Evolutionary conservation across 1,139 yeast species (phyloP).

Genomic region (Hyphopichia burtonii): DNA sequence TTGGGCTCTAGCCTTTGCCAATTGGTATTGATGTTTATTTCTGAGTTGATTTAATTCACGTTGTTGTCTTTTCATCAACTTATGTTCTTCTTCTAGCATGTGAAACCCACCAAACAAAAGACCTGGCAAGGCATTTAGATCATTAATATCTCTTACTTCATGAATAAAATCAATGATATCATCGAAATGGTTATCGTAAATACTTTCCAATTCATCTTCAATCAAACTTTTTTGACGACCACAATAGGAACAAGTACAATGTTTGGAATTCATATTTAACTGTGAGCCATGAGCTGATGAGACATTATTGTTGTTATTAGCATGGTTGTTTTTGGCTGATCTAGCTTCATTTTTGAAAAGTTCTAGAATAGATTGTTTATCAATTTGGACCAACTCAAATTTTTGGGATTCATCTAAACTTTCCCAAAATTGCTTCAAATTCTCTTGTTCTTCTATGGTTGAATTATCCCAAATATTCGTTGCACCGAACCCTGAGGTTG

Average conservation of each 20-base stretch:
- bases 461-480: conserved; percentile 57
- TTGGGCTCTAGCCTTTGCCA: conserved; percentile 5
- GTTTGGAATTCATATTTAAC: conserved; percentile 7
- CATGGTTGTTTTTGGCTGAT: conserved; percentile 9
- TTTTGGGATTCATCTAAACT: conserved; percentile 61
- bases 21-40: conserved; percentile 3
- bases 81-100: conserved; percentile 39
- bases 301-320: conserved; percentile 4
- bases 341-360: conserved; percentile 47
- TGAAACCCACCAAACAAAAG: conserved; percentile 41
- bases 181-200: conserved; percentile 60
- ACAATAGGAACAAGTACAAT: conserved; percentile 77
- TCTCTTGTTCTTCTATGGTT: conserved; percentile 57
- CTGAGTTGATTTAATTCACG: conserved; percentile 9
- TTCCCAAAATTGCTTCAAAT: conserved; percentile 69
- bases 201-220: conserved; percentile 68
- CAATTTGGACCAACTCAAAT: conserved; percentile 61
- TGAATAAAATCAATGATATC: conserved; percentile 42
- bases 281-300: conserved; percentile 3
- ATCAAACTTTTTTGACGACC: conserved; percentile 73
- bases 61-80: conserved; percentile 28
- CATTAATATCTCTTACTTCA: conserved; percentile 41
- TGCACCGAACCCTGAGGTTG: conserved; percentile 8
- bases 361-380: conserved; percentile 67
- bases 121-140: conserved; percentile 40